phyloP scores from a whole-genome alignment of 176 grass and related monocot species.

The Luzula sylvatica region DNA sequence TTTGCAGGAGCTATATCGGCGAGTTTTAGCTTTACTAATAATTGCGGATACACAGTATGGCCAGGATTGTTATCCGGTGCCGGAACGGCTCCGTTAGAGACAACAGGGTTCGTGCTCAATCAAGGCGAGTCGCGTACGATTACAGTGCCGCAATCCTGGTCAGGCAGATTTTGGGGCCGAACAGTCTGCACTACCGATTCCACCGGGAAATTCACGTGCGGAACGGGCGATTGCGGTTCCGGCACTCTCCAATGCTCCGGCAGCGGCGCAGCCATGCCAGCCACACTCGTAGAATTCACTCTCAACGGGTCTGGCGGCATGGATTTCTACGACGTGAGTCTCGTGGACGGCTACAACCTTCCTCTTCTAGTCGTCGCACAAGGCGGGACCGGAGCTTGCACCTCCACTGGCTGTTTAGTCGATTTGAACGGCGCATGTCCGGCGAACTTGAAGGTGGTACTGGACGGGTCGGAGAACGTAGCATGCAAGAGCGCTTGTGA shows the following conservation, averaged over 20 bases:
- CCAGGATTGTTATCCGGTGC: conserved; percentile 45
- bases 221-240: conserved; percentile 42
- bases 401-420: conserved; percentile 49
- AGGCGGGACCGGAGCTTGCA: conserved; percentile 29
- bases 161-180: conserved; percentile 52
- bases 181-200: conserved; percentile 24
- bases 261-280: conserved; percentile 22
- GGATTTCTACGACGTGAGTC: conserved; percentile 91
- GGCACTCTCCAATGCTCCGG: conserved; percentile 32
- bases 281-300: conserved; percentile 52
- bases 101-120: conserved; percentile 44
- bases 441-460: conserved; percentile 30
- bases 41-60: conserved; percentile 59
- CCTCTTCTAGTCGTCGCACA: conserved; percentile 47
- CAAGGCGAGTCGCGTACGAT: conserved; percentile 33
- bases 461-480: conserved; percentile 18
- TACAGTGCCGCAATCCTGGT: conserved; percentile 35
- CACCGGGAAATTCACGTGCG: conserved; percentile 27
- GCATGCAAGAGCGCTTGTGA: conserved; percentile 56
- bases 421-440: conserved; percentile 65
- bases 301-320: conserved; percentile 30
- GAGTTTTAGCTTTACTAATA: conserved; percentile 52
- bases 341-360: conserved; percentile 75
- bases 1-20: conserved; percentile 14
- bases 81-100: conserved; percentile 31